Evolutionary conservation across 176 grass and related monocot species (phyloP).

Genomic region (Triticum monococcum): DNA sequence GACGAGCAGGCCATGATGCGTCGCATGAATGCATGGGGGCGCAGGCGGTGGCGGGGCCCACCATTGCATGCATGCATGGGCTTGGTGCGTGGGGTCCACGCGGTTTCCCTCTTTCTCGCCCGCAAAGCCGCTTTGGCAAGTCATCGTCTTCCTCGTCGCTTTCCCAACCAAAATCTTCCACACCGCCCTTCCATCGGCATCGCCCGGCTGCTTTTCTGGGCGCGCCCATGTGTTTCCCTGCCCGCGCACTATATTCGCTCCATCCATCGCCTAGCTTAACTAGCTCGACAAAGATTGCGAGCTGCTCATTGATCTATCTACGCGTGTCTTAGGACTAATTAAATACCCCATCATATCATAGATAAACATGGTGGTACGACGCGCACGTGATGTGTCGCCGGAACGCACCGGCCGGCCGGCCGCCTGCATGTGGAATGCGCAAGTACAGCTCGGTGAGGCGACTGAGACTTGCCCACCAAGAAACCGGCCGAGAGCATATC

Average conservation of each 20-base stretch:
- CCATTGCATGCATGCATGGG: neutral
- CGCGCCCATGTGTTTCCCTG: neutral
- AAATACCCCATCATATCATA: neutral
- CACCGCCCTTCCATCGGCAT: neutral
- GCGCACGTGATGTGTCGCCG: slow-evolving; percentile 20
- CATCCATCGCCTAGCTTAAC: neutral
- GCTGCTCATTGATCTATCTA: neutral
- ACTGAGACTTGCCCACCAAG: slow-evolving; percentile 25
- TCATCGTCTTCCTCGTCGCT: neutral
- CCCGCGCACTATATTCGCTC: neutral
- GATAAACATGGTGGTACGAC: neutral
- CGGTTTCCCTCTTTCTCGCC: neutral
- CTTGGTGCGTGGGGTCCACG: neutral
- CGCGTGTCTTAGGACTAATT: neutral
- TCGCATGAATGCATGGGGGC: neutral
- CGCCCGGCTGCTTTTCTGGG: neutral
- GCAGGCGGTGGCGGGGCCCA: neutral
- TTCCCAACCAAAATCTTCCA: neutral
- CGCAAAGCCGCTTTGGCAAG: neutral
- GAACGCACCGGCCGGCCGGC: neutral
- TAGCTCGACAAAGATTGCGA: neutral
- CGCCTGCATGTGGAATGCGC: neutral
- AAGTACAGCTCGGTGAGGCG: slow-evolving; percentile 5
- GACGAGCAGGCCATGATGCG: neutral
- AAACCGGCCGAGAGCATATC: neutral